A percentile compares a stretch with the other conserved stretches of the same genome.
These are phyloP conservation scores for Epithemia pelagica DNA, from an alignment of 108 stramenopile species.

Conservation along the genomic window DNA sequence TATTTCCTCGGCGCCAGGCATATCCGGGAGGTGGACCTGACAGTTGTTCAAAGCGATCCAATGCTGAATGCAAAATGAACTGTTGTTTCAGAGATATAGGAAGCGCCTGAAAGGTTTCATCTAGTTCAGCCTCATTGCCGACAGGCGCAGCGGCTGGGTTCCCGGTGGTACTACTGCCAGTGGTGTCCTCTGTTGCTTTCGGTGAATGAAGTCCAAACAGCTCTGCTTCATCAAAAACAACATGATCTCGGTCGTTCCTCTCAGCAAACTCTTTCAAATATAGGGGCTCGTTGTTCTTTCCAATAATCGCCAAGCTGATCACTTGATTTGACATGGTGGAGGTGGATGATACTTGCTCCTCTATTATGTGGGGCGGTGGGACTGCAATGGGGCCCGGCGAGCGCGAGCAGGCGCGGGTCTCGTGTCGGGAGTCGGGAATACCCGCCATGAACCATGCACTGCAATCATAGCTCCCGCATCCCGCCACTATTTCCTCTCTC, in stretches of 20 bases:
- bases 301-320: conserved; percentile 36
- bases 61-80: conserved; percentile 48
- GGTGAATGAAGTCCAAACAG: conserved; percentile 6
- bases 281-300: conserved; percentile 45
- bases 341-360: background rate
- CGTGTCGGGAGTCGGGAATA: no score
- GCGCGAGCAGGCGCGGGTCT: no score
- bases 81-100: conserved; percentile 19
- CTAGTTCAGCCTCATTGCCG: background rate
- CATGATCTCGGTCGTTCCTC: background rate
- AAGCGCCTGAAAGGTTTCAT: background rate
- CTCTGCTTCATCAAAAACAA: conserved; percentile 7
- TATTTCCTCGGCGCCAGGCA: conserved; percentile 19
- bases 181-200: background rate
- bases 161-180: background rate
- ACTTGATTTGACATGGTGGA: conserved; percentile 23
- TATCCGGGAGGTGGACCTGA: conserved; percentile 29
- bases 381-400: no score
- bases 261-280: conserved; percentile 34
- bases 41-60: conserved; percentile 55
- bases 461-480: no score
- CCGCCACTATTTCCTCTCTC: no score
- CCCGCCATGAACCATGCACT: no score
- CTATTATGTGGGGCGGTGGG: background rate
- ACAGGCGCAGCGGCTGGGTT: background rate